Conservation (phyloP, 345 rosid genomes). For the Camelina neglecta region DNA sequence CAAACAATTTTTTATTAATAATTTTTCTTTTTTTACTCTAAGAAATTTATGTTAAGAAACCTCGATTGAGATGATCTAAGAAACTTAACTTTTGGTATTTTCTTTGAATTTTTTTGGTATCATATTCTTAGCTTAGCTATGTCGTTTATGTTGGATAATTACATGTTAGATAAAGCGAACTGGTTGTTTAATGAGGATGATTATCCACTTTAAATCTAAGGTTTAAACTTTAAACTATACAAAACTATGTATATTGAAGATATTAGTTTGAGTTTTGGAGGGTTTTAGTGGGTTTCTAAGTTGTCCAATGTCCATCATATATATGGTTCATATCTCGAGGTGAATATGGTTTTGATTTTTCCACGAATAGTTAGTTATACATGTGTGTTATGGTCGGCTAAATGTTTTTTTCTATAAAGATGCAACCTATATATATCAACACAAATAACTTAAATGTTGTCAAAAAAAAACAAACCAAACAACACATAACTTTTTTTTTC, state of each 20-base stretch:
- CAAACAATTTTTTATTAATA: no score
- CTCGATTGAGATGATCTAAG: no score
- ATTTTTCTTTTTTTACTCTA: no score
- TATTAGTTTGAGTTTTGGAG: background rate
- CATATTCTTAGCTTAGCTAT: background rate
- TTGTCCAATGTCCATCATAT: conserved; percentile 31
- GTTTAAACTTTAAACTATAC: background rate
- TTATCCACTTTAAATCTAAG: background rate
- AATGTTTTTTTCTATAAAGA: background rate
- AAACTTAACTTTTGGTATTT: background rate
- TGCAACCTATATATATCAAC: background rate
- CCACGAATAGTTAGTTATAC: conserved; percentile 10
- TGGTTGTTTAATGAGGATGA: background rate
- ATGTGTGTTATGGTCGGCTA: conserved; percentile 31
- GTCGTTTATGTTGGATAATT: background rate
- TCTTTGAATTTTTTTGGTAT: background rate
- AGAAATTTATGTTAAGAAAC: no score
- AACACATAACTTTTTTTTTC: no score
- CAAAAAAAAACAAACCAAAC: no score
- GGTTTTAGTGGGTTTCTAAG: conserved; percentile 18
- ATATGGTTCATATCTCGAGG: conserved; percentile 27
- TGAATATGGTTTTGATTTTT: conserved; percentile 11
- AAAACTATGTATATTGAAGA: background rate
- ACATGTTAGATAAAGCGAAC: background rate
- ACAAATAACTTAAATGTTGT: background rate